Conservation (phyloP, 805 yeast species). For the Hanseniaspora lachancei region DNA sequence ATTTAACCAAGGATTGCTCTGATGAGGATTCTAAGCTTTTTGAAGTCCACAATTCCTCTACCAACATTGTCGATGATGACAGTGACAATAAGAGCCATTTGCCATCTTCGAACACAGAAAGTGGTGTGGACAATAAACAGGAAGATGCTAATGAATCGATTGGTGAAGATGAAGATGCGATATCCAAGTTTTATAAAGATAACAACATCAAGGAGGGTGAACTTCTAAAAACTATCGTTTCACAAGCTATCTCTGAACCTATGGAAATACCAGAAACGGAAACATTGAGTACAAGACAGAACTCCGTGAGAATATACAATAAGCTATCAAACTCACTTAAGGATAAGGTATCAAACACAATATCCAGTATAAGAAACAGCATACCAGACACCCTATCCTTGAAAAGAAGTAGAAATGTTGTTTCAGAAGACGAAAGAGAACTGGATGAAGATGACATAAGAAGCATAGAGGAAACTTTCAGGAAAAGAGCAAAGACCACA, state of each 20-base stretch:
- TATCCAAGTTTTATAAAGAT: not conserved
- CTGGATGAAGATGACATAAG: not conserved
- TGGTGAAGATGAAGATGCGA: not conserved
- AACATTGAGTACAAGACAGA: not conserved
- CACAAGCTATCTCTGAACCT: not conserved
- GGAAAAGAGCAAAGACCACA: constrained; percentile 7
- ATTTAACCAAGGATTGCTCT: too few relatives aligned
- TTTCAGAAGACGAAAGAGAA: not conserved
- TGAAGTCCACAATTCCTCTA: too few relatives aligned
- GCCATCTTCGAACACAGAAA: too few relatives aligned
- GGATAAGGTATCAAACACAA: not conserved
- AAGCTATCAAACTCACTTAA: not conserved
- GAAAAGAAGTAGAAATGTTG: not conserved
- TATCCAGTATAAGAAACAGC: not conserved
- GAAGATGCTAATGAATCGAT: not conserved
- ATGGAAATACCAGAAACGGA: not conserved
- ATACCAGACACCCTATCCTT: not conserved
- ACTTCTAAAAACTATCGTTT: not conserved
- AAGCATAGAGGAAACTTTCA: not conserved
- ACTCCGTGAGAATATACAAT: not conserved
- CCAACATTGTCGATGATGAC: too few relatives aligned
- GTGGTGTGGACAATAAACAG: not conserved
- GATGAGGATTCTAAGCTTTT: too few relatives aligned
- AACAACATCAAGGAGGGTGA: constrained; percentile 1
- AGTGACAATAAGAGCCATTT: too few relatives aligned